Evolutionary conservation across 2,329 filamentous ascomycete genomes (phyloP), one percentile per base, ranked within the genome.

Genomic region (Apiospora saccharicola): DNA sequence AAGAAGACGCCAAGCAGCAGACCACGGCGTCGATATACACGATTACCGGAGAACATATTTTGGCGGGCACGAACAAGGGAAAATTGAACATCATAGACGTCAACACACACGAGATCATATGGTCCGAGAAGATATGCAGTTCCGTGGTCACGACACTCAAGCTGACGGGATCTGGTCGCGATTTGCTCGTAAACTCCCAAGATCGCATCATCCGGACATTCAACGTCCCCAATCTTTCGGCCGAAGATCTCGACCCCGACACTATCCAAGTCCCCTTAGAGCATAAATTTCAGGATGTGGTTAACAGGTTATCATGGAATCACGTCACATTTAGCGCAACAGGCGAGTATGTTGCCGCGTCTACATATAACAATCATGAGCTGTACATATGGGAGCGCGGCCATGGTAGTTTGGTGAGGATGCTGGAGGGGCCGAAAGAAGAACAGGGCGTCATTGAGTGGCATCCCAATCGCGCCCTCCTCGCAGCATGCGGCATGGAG

Each of bases 321-420:
- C 95, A 98, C 79, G 95, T 98, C 72, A 95, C 95, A 0, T 98
- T 99, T 81, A 97, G 94, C 79, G 93, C 94, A 0, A 96, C 94
- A 0, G 95, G 95, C 70, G 96, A 99, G 82, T 98, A 98, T 80
- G 95, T 99, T 53, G 95, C 95, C 34, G 96, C 97, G 0, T 97
- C 95, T 37, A 98, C 96, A 1, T 98, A 95, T 82, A 98, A 98
- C 87, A 99, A 99, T 79, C 95, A 98, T 78, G 96, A 99, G 82
- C 93, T 99, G 75, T 98, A 98, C 83, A 95, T 98, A 41, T 98
- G 96, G 96, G 96, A 99, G 83, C 91, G 96, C 71, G 93, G 92
- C 71, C 94, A 97, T 78, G 96, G 96, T 69, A 98, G 94, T 82
- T 85, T 99, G 72, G 95, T 98, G 70, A 97, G 97, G 82, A 99